phyloP scores from a whole-genome alignment of 805 yeast species.

The Isabelozyma heimii region DNA sequence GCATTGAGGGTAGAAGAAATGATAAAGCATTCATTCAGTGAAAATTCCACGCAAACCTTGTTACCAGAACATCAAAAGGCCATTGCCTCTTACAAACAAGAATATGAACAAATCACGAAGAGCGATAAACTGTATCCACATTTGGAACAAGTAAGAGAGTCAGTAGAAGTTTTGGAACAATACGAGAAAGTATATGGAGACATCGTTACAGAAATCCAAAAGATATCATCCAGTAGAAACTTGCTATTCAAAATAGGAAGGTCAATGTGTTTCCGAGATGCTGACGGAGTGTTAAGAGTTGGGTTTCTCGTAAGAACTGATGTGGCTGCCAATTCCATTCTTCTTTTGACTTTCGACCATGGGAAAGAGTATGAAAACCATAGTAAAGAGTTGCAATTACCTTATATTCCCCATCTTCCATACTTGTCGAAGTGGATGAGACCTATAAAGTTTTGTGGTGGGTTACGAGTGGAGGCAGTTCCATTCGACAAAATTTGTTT shows the following conservation, averaged over 20 bases:
- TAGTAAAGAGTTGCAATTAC: conserved; percentile 22
- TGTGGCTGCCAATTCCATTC: conserved; percentile 24
- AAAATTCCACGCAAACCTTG: conserved; percentile 79
- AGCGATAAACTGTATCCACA: conserved; percentile 29
- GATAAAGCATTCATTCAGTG: conserved; percentile 94
- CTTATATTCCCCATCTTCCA: conserved; percentile 32
- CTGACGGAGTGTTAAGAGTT: conserved; percentile 34
- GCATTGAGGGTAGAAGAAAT: conserved; percentile 96
- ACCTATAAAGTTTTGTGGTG: conserved; percentile 30
- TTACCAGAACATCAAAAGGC: conserved; percentile 80
- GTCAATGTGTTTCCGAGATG: conserved; percentile 56
- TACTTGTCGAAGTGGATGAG: conserved; percentile 36
- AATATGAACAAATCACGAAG: conserved; percentile 34
- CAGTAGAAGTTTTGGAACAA: conserved; percentile 43
- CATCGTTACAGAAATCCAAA: conserved; percentile 47
- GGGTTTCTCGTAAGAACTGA: conserved; percentile 56
- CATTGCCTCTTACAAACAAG: conserved; percentile 50
- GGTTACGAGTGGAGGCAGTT: conserved; percentile 37
- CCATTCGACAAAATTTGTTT: conserved; percentile 42
- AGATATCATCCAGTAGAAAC: conserved; percentile 46
- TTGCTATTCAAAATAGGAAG: conserved; percentile 51
- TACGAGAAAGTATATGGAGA: conserved; percentile 44
- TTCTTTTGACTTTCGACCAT: conserved; percentile 46
- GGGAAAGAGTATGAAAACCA: conserved; percentile 29
- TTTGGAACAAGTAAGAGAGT: conserved; percentile 40